Evolutionary conservation across 2,329 filamentous ascomycete genomes (phyloP).

Genomic region (Ceratocystis diversiconidia): DNA sequence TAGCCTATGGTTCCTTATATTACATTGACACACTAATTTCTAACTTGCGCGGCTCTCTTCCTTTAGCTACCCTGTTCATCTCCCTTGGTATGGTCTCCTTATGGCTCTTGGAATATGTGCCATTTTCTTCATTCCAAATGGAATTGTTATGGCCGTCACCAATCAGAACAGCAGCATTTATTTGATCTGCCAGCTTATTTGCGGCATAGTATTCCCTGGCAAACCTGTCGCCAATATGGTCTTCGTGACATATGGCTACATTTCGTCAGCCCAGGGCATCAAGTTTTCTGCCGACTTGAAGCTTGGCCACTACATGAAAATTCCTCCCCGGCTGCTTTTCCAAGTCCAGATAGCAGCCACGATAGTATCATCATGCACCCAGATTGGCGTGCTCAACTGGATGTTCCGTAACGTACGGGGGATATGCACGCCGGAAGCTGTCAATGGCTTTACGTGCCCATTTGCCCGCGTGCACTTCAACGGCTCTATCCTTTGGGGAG

Average conservation of each 20-base stretch:
- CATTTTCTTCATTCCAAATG: slow-evolving; percentile 76
- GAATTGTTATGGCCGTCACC: slow-evolving; percentile 85
- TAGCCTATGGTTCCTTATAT: neutral
- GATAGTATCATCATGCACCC: slow-evolving; percentile 61
- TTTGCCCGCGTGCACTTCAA: slow-evolving; percentile 83
- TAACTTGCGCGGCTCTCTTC: neutral
- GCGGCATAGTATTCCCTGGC: slow-evolving; percentile 67
- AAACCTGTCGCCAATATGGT: slow-evolving; percentile 86
- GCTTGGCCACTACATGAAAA: slow-evolving; percentile 78
- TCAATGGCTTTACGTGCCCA: slow-evolving; percentile 78
- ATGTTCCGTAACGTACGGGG: slow-evolving; percentile 67
- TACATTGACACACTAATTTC: slow-evolving; percentile 18
- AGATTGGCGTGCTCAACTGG: slow-evolving; percentile 79
- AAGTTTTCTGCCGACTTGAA: slow-evolving; percentile 83
- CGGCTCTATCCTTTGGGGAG: slow-evolving; percentile 77
- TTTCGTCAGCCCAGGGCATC: slow-evolving; percentile 74
- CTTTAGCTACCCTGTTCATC: slow-evolving; percentile 58
- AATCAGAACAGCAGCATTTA: slow-evolving; percentile 82
- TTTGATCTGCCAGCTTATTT: slow-evolving; percentile 73
- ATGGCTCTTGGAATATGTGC: slow-evolving; percentile 65
- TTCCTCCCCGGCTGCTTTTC: slow-evolving; percentile 65
- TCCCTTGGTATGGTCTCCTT: slow-evolving; percentile 76
- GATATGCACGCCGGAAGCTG: slow-evolving; percentile 64
- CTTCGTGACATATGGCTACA: slow-evolving; percentile 83
- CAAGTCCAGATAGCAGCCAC: slow-evolving; percentile 65